Conservation (phyloP, 192 early-diverging fungal genomes). For the Entomortierella lignicola region DNA sequence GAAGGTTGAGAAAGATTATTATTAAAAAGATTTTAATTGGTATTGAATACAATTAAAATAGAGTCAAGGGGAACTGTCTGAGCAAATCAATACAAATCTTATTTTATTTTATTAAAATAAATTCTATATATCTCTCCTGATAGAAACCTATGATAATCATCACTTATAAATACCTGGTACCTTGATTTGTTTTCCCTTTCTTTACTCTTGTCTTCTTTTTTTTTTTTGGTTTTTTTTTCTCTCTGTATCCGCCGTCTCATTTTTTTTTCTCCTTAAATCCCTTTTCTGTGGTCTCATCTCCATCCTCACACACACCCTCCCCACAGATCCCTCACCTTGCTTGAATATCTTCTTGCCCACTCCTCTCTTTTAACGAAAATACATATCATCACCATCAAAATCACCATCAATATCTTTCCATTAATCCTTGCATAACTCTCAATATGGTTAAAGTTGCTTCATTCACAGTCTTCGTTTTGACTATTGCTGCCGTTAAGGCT, state of each 20-base stretch:
- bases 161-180: conserved; percentile 27
- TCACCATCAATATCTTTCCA: too few relatives aligned
- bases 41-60: not conserved
- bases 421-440: not conserved
- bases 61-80: not conserved
- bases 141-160: not conserved
- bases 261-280: not conserved
- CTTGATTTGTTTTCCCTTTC: too few relatives aligned
- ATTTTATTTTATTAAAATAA: not conserved
- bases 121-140: not conserved
- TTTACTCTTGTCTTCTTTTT: not conserved
- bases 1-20: not conserved
- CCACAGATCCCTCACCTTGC: conserved; percentile 17
- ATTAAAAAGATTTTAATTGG: not conserved
- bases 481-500: conserved; percentile 36
- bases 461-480: conserved; percentile 33
- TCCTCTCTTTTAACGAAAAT: conserved; percentile 54
- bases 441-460: conserved; percentile 45
- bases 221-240: conserved; percentile 3
- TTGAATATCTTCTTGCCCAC: conserved; percentile 24
- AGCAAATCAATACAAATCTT: too few relatives aligned
- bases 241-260: not conserved
- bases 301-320: not conserved
- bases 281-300: conserved; percentile 1
- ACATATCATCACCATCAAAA: not conserved